Conservation (phyloP, 345 rosid genomes). For the Arabis alpina region DNA sequence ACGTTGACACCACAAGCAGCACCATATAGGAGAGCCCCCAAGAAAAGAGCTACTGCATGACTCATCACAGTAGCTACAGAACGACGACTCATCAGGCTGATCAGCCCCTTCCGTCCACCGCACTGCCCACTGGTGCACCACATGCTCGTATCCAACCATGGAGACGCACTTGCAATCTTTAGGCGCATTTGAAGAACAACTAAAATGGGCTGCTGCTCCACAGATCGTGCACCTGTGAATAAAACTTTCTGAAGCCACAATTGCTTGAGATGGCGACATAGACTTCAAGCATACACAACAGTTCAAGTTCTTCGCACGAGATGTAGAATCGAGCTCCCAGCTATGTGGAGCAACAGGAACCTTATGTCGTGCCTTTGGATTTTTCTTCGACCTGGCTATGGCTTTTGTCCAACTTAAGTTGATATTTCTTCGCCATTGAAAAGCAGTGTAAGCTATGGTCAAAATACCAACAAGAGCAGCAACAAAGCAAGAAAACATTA, state of each 20-base stretch:
- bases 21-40: conserved; percentile 96
- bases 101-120: conserved; percentile 91
- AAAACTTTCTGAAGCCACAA: conserved; percentile 61
- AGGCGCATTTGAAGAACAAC: conserved; percentile 69
- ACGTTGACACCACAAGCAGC: conserved; percentile 99
- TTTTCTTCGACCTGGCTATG: conserved; percentile 86
- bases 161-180: conserved; percentile 91
- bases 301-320: conserved; percentile 79
- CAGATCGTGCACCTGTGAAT: conserved; percentile 70
- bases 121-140: conserved; percentile 94
- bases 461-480: conserved; percentile 83
- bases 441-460: conserved; percentile 87
- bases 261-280: conserved; percentile 67
- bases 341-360: conserved; percentile 69
- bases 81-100: conserved; percentile 76
- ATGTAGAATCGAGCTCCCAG: conserved; percentile 69
- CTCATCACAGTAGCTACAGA: conserved; percentile 93
- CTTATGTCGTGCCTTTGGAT: conserved; percentile 81
- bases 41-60: conserved; percentile 90
- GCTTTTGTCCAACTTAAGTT: conserved; percentile 96
- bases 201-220: conserved; percentile 79
- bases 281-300: conserved; percentile 91
- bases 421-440: conserved; percentile 96
- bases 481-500: conserved; percentile 63
- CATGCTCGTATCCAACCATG: conserved; percentile 76